phyloP scores from a whole-genome alignment of 352 stramenopile genomes.

The Plasmopara halstedii region DNA sequence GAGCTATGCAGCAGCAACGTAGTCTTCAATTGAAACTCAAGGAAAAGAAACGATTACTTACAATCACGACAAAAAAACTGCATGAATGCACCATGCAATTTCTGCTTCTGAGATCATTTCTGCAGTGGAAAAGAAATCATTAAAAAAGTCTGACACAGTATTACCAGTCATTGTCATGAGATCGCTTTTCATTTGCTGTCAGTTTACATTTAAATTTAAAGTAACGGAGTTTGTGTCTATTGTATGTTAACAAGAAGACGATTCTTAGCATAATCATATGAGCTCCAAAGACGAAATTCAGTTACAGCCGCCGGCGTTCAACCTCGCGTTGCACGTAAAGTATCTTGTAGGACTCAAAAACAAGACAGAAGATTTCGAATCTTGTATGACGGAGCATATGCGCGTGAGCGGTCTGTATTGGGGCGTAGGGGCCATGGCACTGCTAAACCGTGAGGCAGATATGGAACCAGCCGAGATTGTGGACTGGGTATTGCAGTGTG shows the following conservation, averaged over 20 bases:
- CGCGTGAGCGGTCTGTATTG: constrained; percentile 98
- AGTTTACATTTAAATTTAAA: not conserved
- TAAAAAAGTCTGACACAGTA: not conserved
- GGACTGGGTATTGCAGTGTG: constrained; percentile 94
- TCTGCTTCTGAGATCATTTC: constrained; percentile 28
- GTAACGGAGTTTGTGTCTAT: too few species aligned
- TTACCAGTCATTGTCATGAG: not conserved
- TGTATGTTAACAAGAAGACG: too few species aligned
- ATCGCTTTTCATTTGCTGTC: not conserved
- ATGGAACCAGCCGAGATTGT: constrained; percentile 84
- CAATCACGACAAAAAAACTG: constrained; percentile 13
- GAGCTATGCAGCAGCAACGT: constrained; percentile 27
- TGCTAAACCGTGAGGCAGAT: constrained; percentile 87
- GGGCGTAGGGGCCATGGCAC: constrained; percentile 92
- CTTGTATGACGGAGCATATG: constrained; percentile 95
- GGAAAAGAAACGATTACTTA: constrained; percentile 17
- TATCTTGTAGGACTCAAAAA: constrained; percentile 76
- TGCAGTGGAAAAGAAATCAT: constrained; percentile 33
- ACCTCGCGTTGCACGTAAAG: constrained; percentile 61
- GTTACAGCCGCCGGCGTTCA: constrained; percentile 32
- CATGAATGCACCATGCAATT: constrained; percentile 28
- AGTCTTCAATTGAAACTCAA: constrained; percentile 23
- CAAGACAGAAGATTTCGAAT: constrained; percentile 88
- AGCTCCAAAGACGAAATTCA: constrained; percentile 17
- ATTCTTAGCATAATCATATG: constrained; percentile 2